Evolutionary conservation across 345 rosid genomes (phyloP), one percentile per base, ranked within the genome.

Genomic region (Aegle marmelos): DNA sequence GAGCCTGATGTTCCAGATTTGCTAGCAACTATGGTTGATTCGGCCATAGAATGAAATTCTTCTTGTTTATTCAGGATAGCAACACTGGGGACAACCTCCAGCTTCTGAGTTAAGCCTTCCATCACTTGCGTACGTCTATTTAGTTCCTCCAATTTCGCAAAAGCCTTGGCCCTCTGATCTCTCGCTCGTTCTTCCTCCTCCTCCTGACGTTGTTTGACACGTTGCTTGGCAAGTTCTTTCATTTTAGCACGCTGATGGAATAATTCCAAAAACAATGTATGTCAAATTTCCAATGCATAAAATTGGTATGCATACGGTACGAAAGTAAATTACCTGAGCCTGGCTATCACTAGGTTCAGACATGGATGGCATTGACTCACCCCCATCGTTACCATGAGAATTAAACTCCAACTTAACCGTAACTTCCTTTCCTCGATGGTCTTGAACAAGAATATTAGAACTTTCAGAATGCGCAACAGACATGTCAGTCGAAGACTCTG

Each of bases 161-260:
- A 86, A 77, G 98, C 94, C 90, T 88, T 96, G 72, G 98, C 98
- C 81, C 85, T 94, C 87, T 91, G 98, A 17, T 93, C 95, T 86
- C 91, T 97, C 53, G 78, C 85, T 73, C 98, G 87, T 81, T 97
- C 97, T 79, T 96, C 99, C 87, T 96, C 99, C 84, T 92, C 98
- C 77, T 88, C 83, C 76, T 89, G 91, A 59, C 90, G 85, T 77
- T 89, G 97, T 73, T 85, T 92, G 74, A 81, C 82, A 77, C 92
- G 91, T 82, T 91, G 92, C 84, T 82, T 84, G 69, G 95, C 97
- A 72, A 87, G 81, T 80, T 91, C 98, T 86, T 74, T 89, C 93
- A 89, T 89, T 80, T 80, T 90, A 79, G 88, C 90, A 78, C 86
- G 93, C 99, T 97, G 87, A 81, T 81, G 24, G 72, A 58, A 76